A percentile compares a stretch with the other conserved stretches of the same genome.
phyloP scores from a whole-genome alignment of 2,329 filamentous ascomycete genomes.

The Paramyrothecium roridum region DNA sequence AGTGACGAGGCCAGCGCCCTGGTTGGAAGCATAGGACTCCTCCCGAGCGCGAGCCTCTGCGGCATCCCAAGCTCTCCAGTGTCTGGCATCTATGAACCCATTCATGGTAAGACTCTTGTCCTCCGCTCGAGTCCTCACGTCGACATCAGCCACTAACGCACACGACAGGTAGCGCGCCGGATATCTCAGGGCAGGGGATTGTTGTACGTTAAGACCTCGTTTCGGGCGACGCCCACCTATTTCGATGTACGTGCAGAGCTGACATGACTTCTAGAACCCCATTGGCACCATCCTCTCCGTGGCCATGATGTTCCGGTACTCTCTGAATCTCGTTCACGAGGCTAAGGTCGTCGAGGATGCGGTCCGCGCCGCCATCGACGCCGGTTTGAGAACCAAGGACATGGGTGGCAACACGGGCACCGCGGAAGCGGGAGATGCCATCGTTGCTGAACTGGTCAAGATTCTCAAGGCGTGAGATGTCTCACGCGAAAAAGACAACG shows the following conservation, averaged over 20 bases:
- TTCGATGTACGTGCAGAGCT: constrained; percentile 8
- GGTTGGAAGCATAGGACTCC: constrained; percentile 15
- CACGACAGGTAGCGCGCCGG: constrained; percentile 11
- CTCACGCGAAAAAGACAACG: not conserved
- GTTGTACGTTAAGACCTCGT: constrained; percentile 40
- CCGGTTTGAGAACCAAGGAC: constrained; percentile 73
- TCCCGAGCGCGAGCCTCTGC: constrained; percentile 18
- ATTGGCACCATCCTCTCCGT: constrained; percentile 83
- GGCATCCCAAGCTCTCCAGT: constrained; percentile 15
- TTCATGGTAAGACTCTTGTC: constrained; percentile 13
- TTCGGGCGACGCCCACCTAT: constrained; percentile 9
- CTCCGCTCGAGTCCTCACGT: constrained; percentile 7
- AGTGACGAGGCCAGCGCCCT: constrained; percentile 14
- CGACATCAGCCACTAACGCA: constrained; percentile 3
- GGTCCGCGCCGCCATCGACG: constrained; percentile 74
- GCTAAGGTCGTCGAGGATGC: constrained; percentile 75
- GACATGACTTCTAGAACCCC: constrained; percentile 41
- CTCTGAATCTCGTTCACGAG: constrained; percentile 71
- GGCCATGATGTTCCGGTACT: constrained; percentile 93
- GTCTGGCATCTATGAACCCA: constrained; percentile 15
- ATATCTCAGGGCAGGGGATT: constrained; percentile 13
- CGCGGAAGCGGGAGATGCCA: constrained; percentile 70
- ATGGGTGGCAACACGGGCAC: constrained; percentile 76
- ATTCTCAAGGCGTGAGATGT: constrained; percentile 12
- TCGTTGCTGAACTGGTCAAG: constrained; percentile 41